Conservation (phyloP, 2,329 filamentous ascomycete species). For the Aspergillus sp. region DNA sequence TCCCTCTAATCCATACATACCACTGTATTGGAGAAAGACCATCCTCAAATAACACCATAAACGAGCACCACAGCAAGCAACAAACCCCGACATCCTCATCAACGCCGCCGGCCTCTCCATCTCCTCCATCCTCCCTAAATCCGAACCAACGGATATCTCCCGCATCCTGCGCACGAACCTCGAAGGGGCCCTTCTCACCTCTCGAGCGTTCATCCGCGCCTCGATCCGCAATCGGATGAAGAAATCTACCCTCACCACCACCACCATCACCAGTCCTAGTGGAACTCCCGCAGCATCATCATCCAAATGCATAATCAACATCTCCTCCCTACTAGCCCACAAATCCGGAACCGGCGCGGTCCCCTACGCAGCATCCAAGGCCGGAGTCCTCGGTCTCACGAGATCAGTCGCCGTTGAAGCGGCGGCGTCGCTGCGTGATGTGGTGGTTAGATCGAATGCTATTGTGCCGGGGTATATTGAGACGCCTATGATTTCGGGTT, state of each 20-base stretch:
- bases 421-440: slow-evolving; percentile 59
- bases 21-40: too few species aligned
- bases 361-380: slow-evolving; percentile 77
- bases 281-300: slow-evolving; percentile 52
- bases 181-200: slow-evolving; percentile 45
- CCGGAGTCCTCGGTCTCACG: slow-evolving; percentile 68
- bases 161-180: slow-evolving; percentile 71
- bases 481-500: slow-evolving; percentile 77
- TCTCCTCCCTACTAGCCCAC: slow-evolving; percentile 72
- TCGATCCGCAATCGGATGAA: slow-evolving; percentile 35
- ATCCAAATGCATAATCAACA: slow-evolving; percentile 77
- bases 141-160: slow-evolving; percentile 54
- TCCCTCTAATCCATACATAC: too few species aligned
- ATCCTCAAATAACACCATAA: too few species aligned
- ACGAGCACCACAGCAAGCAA: not conserved
- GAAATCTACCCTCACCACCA: not conserved
- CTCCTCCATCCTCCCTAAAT: slow-evolving; percentile 62
- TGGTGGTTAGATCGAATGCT: slow-evolving; percentile 72
- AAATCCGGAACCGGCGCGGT: slow-evolving; percentile 71
- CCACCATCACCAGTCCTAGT: too few species aligned
- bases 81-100: slow-evolving; percentile 62
- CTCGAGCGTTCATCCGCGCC: slow-evolving; percentile 40
- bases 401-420: slow-evolving; percentile 39
- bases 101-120: slow-evolving; percentile 79
- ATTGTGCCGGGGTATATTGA: slow-evolving; percentile 81